Conservation (phyloP, 2,329 filamentous ascomycete species). For the Balansia obtecta region DNA sequence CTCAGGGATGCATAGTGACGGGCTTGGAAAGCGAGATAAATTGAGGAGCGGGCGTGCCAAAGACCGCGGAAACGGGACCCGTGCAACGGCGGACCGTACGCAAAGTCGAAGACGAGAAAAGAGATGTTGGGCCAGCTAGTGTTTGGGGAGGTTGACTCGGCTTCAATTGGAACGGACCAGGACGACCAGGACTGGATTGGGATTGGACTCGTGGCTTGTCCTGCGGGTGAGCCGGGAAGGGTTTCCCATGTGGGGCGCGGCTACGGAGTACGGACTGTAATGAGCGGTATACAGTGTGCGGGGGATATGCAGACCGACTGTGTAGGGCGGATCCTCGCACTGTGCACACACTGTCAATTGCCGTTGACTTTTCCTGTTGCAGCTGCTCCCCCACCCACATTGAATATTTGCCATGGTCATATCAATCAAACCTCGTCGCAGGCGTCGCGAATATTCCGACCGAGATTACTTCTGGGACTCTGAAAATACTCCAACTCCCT, state of each 20-base stretch:
- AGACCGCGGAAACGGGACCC: background rate
- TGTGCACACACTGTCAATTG: background rate
- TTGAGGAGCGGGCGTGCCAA: background rate
- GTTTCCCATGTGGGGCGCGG: no score
- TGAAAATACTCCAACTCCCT: background rate
- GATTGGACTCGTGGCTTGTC: background rate
- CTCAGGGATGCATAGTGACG: constrained; percentile 4
- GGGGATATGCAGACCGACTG: no score
- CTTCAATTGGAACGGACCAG: no score
- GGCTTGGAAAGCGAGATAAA: background rate
- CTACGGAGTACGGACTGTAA: no score
- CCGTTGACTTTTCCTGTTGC: background rate
- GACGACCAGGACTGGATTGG: background rate
- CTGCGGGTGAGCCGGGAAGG: no score
- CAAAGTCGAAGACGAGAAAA: background rate
- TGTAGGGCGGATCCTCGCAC: no score
- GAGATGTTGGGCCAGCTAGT: background rate
- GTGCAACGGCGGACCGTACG: background rate
- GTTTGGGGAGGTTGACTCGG: background rate
- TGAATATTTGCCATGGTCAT: background rate
- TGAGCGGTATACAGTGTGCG: no score
- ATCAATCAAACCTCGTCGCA: background rate
- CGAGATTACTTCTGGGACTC: background rate
- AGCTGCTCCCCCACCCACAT: background rate
- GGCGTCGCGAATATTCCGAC: background rate